A percentile compares a stretch with the other conserved stretches of the same genome.
These are phyloP conservation scores for Panicum miliaceum DNA, from an alignment of 176 grass and related monocot species.

Conservation along the genomic window DNA sequence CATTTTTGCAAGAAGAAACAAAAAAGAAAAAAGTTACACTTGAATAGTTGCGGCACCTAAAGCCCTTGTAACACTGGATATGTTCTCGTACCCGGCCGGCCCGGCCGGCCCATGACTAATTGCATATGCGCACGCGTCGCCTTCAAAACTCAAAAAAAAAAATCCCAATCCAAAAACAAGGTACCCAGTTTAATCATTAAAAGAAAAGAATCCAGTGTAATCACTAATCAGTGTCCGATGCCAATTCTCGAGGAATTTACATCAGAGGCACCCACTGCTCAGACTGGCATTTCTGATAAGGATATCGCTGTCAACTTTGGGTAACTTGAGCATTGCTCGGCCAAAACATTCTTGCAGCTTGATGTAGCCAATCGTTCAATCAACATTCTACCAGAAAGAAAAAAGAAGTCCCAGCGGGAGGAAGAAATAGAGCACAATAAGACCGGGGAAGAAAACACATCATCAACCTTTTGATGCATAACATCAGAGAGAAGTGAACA, in stretches of 20 bases:
- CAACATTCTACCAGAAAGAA: background rate
- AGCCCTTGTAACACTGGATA: no score
- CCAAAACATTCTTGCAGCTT: background rate
- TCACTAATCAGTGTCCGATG: background rate
- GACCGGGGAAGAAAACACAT: background rate
- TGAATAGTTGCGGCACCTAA: no score
- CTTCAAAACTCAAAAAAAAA: background rate
- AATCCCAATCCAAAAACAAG: background rate
- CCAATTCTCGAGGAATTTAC: background rate
- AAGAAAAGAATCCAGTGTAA: no score
- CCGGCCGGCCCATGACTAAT: no score
- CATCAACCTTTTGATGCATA: constrained; percentile 21
- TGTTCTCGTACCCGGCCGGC: no score
- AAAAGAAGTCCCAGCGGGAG: background rate
- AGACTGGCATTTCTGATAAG: background rate
- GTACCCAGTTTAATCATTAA: no score
- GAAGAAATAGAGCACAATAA: background rate
- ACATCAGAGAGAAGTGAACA: constrained; percentile 19
- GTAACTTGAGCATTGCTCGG: background rate
- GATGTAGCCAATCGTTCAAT: background rate
- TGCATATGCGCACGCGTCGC: no score
- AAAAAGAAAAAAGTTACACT: no score
- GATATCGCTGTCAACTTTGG: background rate
- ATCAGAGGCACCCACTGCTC: background rate
- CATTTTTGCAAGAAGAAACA: no score